These are phyloP conservation scores for Neurospora sp. DNA, from an alignment of 495 filamentous ascomycete genomes.

Conservation along the genomic window DNA sequence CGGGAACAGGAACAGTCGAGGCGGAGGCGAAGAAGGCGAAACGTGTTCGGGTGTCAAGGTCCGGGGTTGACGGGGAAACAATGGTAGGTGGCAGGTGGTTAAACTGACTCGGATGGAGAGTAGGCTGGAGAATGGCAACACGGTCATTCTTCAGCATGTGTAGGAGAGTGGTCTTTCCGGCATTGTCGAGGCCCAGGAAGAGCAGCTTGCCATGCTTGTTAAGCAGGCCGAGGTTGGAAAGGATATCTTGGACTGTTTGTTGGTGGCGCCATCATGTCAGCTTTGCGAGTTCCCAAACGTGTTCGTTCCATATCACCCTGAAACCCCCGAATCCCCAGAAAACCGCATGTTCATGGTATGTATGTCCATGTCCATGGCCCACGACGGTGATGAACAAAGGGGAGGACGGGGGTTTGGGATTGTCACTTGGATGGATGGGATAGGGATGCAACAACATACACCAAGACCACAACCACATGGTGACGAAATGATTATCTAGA, in stretches of 20 bases:
- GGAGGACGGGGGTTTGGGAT: background rate
- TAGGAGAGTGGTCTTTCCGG: conserved; percentile 89
- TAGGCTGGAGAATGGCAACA: conserved; percentile 86
- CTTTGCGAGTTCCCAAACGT: background rate
- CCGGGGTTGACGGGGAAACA: background rate
- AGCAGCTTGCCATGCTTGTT: conserved; percentile 97
- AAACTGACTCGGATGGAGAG: conserved; percentile 73
- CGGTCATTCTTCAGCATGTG: conserved; percentile 97
- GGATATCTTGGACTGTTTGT: conserved; percentile 75
- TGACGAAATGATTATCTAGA: conserved; percentile 18
- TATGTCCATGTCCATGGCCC: background rate
- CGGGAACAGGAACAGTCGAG: background rate
- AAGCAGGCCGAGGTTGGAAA: conserved; percentile 78
- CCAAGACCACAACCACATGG: conserved; percentile 96
- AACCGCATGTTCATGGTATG: conserved; percentile 4
- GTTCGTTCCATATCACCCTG: background rate
- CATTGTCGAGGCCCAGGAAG: conserved; percentile 93
- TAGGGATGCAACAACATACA: conserved; percentile 47
- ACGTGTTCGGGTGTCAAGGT: background rate
- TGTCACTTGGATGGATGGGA: background rate
- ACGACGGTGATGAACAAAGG: background rate
- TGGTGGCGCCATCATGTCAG: conserved; percentile 14
- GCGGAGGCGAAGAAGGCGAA: background rate
- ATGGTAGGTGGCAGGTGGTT: background rate
- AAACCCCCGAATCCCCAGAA: background rate